Base-by-base conservation (phyloP, 257 asterid genomes). In the Solanum appendiculatum region DNA sequence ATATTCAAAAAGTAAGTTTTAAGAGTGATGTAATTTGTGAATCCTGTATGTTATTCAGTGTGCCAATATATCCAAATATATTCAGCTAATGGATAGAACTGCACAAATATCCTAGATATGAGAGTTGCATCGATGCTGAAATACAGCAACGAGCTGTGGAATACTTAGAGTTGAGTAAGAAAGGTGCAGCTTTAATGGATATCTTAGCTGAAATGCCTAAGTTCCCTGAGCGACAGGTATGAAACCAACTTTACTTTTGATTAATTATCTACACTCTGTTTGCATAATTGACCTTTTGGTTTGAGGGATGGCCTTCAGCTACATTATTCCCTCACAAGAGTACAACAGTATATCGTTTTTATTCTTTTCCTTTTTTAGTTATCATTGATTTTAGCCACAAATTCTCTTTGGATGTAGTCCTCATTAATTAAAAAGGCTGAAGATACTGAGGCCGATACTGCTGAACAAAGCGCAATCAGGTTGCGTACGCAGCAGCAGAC, bases 191-290 rank as follows among this genome's bases (percentile, higher is more conserved):
- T 85, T 91, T 95, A 75, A 91, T 92, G 98, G 98, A 93, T 89
- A 90, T 96, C 90, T 92, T 96, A 87, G 98, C 99, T 91, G 98
- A 96, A 93, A 96, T 96, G 99, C 99, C 98, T 1, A 95, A 96
- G 92, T 95, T 96, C 89, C 98, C 99, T 34, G 99, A 96, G 90
- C 93, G 99, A 73, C 99, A 96, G 98, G 99, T 95, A 73, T 68
- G 87, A 48, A 81, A 48, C 12, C 40, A 78, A 78, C 64, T 27
- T 78, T 48, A 58, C 18, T 5, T 46, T 81, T 81, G 42, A 81
- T 81, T 81, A 48, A 48, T 72, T 86, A 13, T 74, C 33, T 73
- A 39, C 42, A 21, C 25, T 40, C 34, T 87, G 46, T 81, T 81
- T 40, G 42, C 83, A 18, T 18, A 68, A 83, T 84, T 56, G 15